Conservation (phyloP, 495 filamentous ascomycete genomes). For the Penicillium paxilli region DNA sequence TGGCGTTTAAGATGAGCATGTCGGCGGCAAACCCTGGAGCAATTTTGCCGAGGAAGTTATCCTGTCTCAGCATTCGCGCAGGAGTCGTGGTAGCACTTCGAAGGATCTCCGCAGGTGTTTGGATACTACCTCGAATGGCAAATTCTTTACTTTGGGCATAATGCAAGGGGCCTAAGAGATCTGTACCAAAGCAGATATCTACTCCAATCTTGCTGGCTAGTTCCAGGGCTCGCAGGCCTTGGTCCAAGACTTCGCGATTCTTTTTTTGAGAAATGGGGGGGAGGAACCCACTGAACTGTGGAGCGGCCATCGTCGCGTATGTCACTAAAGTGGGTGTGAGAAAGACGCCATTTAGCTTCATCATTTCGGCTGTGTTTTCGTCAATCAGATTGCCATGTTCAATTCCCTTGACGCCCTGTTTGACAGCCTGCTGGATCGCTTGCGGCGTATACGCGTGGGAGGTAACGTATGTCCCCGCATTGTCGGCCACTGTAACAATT, state of each 20-base stretch:
- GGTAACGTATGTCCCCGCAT: not conserved
- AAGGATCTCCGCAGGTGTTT: not conserved
- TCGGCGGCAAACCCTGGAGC: not conserved
- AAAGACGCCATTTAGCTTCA: not conserved
- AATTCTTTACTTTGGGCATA: not conserved
- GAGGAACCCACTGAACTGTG: not conserved
- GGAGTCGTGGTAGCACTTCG: not conserved
- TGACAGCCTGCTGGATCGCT: not conserved
- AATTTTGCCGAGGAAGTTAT: not conserved
- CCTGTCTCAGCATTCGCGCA: not conserved
- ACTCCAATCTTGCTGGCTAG: not conserved
- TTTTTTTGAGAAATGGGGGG: not conserved
- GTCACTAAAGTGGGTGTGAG: not conserved
- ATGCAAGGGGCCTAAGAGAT: not conserved
- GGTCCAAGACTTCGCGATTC: not conserved
- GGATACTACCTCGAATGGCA: not conserved
- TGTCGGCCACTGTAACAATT: not conserved
- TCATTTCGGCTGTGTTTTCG: not conserved
- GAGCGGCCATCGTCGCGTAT: not conserved
- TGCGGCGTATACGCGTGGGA: not conserved
- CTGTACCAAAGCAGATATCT: not conserved
- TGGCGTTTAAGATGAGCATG: not conserved
- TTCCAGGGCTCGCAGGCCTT: not conserved
- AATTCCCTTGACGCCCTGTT: not conserved
- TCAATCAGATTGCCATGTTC: not conserved